Conservation (phyloP, 2,329 filamentous ascomycete species). For the Rosellinia necatrix region DNA sequence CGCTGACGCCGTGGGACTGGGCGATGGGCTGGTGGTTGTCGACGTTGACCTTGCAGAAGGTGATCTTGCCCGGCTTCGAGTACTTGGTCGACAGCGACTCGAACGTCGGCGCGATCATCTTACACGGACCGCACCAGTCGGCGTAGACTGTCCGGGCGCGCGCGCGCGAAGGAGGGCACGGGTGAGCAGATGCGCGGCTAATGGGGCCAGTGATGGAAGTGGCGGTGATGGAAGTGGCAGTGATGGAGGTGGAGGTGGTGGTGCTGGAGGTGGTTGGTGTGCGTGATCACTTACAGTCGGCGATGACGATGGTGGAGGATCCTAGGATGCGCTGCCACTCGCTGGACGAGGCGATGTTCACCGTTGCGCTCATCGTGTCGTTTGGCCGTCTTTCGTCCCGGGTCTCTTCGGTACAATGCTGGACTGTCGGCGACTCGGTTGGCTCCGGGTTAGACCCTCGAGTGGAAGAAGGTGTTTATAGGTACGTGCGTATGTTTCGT, state of each 20-base stretch:
- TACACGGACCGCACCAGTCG: slow-evolving; percentile 94
- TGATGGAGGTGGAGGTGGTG: too few species aligned
- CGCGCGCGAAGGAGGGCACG: slow-evolving; percentile 28
- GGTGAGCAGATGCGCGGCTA: too few species aligned
- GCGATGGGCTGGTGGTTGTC: slow-evolving; percentile 81
- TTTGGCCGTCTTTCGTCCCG: not conserved
- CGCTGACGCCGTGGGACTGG: slow-evolving; percentile 75
- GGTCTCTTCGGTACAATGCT: not conserved
- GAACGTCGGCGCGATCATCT: slow-evolving; percentile 87
- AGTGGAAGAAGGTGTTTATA: not conserved
- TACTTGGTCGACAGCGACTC: slow-evolving; percentile 81
- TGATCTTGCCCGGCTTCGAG: slow-evolving; percentile 78
- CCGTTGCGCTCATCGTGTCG: slow-evolving; percentile 48
- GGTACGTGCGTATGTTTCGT: too few species aligned
- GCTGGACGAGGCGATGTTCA: slow-evolving; percentile 65
- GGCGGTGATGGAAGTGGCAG: too few species aligned
- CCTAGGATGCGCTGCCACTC: slow-evolving; percentile 76
- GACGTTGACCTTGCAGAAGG: slow-evolving; percentile 91
- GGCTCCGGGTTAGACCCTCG: too few species aligned
- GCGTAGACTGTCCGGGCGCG: slow-evolving; percentile 97
- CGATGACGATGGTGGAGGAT: slow-evolving; percentile 78
- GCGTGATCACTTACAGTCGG: slow-evolving; percentile 74
- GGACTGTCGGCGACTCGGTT: slow-evolving; percentile 4
- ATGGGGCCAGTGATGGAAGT: too few species aligned
- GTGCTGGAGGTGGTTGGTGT: too few species aligned